Percentiles rank a stretch among this genome's conserved stretches.
phyloP scores from a whole-genome alignment of 2,329 filamentous ascomycete genomes.

The Pleurostoma richardsiae region DNA sequence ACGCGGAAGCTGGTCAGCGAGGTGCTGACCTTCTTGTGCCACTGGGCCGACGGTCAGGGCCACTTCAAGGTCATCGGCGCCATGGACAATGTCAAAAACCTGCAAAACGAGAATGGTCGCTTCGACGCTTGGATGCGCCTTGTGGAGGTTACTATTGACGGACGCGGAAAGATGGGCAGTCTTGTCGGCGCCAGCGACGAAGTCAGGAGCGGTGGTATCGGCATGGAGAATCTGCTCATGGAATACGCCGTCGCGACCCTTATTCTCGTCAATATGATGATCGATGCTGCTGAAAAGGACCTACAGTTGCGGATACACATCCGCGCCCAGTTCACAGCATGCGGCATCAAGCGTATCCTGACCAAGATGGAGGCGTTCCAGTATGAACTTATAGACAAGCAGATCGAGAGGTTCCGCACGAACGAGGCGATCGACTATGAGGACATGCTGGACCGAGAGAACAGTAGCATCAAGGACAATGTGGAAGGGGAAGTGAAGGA shows the following conservation, averaged over 20 bases:
- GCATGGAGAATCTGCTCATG: slow-evolving; percentile 98
- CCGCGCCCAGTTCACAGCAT: slow-evolving; percentile 90
- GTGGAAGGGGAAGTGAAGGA: slow-evolving; percentile 85
- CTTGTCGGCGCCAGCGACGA: slow-evolving; percentile 95
- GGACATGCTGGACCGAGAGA: slow-evolving; percentile 88
- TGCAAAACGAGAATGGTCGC: slow-evolving; percentile 86
- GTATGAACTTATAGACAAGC: slow-evolving; percentile 97
- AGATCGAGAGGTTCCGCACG: slow-evolving; percentile 86
- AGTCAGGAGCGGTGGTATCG: slow-evolving; percentile 89
- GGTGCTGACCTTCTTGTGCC: slow-evolving; percentile 91
- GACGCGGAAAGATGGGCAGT: slow-evolving; percentile 97
- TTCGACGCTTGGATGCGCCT: slow-evolving; percentile 99
- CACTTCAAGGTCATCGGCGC: slow-evolving; percentile 92
- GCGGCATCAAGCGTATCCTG: slow-evolving; percentile 89
- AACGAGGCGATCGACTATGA: slow-evolving; percentile 99
- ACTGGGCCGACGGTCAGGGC: slow-evolving; percentile 81
- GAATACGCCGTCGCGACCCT: slow-evolving; percentile 95
- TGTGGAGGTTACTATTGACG: slow-evolving; percentile 94
- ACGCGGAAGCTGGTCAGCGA: slow-evolving; percentile 94
- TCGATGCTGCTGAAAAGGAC: slow-evolving; percentile 86
- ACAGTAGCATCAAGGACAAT: slow-evolving; percentile 83
- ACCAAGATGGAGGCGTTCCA: slow-evolving; percentile 98
- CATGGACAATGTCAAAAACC: slow-evolving; percentile 83
- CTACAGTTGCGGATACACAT: slow-evolving; percentile 90
- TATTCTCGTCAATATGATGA: slow-evolving; percentile 93